A percentile compares a stretch with the other conserved stretches of the same genome.
Conservation (phyloP, 23 red algal species). For the Gracilaria vermiculophylla region DNA sequence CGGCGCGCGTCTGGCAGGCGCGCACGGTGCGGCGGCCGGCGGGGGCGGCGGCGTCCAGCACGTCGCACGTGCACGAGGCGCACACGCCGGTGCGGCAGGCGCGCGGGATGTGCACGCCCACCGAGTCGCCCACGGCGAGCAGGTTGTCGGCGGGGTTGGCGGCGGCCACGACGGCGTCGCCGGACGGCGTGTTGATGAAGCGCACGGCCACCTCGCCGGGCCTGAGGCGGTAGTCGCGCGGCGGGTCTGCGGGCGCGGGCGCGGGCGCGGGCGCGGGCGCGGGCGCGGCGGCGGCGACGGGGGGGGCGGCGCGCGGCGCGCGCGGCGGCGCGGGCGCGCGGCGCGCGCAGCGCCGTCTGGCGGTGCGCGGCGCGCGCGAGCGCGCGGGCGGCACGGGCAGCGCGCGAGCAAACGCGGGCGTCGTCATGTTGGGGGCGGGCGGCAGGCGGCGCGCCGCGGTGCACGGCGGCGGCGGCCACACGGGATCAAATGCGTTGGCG, state of each 20-base stretch:
- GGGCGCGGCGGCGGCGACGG: not conserved
- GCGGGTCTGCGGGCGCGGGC: not conserved
- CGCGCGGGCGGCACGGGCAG: too few species aligned
- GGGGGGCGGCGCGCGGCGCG: not conserved
- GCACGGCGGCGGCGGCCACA: too few species aligned
- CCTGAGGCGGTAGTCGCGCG: slow-evolving; percentile 34
- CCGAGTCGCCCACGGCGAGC: slow-evolving; percentile 72
- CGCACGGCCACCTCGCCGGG: slow-evolving; percentile 86
- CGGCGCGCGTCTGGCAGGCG: slow-evolving; percentile 77
- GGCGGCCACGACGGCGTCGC: slow-evolving; percentile 59
- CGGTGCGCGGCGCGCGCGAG: too few species aligned
- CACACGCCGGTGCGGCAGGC: slow-evolving; percentile 88
- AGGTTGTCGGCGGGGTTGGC: slow-evolving; percentile 68
- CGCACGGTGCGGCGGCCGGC: slow-evolving; percentile 77
- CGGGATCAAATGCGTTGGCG: too few species aligned
- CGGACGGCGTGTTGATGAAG: slow-evolving; percentile 92
- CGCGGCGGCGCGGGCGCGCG: not conserved
- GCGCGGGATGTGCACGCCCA: slow-evolving; percentile 86
- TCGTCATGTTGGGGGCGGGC: too few species aligned
- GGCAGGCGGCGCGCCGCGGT: too few species aligned
- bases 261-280: not conserved
- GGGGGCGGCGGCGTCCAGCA: slow-evolving; percentile 34
- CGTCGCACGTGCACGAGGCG: slow-evolving; percentile 89
- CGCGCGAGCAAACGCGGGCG: too few species aligned
- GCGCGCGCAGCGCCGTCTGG: not conserved